A percentile compares a stretch with the other conserved stretches of the same genome.
Conservation (phyloP, 1,284 basidiomycete genomes). For the Trametes pubescens region DNA sequence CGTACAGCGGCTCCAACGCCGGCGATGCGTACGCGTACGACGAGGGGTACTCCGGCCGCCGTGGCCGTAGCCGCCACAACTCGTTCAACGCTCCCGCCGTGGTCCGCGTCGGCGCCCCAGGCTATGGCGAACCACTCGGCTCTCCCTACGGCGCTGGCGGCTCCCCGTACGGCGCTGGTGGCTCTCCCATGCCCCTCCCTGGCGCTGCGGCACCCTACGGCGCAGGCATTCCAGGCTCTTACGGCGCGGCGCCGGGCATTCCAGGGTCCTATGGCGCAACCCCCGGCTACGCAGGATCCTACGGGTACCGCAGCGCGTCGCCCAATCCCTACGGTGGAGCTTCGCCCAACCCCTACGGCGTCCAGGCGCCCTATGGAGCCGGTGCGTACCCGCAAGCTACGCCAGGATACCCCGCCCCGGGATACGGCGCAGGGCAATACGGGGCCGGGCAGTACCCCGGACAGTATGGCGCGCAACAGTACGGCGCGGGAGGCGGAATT, state of each 20-base stretch:
- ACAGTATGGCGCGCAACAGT: background rate
- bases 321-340: slow-evolving; percentile 24
- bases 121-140: slow-evolving; percentile 12
- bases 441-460: background rate
- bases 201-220: slow-evolving; percentile 21
- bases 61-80: slow-evolving; percentile 28
- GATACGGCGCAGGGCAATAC: slow-evolving; percentile 6
- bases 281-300: slow-evolving; percentile 21
- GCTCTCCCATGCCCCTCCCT: too few relatives aligned
- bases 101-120: slow-evolving; percentile 27
- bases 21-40: slow-evolving; percentile 28
- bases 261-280: slow-evolving; percentile 27
- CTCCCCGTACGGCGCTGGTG: slow-evolving; percentile 14
- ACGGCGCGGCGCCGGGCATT: slow-evolving; percentile 23
- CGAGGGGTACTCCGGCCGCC: slow-evolving; percentile 23
- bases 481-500: slow-evolving; percentile 15
- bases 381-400: slow-evolving; percentile 13
- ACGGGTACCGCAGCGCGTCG: slow-evolving; percentile 26
- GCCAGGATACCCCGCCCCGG: slow-evolving; percentile 4
- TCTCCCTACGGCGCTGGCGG: slow-evolving; percentile 14
- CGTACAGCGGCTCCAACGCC: slow-evolving; percentile 19
- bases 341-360: slow-evolving; percentile 19
- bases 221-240: slow-evolving; percentile 29
- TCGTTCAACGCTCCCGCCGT: slow-evolving; percentile 28
- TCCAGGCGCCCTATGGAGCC: slow-evolving; percentile 20